These are phyloP conservation scores for Phellinidium pouzarii DNA, from an alignment of 1,284 basidiomycete species.

Conservation along the genomic window DNA sequence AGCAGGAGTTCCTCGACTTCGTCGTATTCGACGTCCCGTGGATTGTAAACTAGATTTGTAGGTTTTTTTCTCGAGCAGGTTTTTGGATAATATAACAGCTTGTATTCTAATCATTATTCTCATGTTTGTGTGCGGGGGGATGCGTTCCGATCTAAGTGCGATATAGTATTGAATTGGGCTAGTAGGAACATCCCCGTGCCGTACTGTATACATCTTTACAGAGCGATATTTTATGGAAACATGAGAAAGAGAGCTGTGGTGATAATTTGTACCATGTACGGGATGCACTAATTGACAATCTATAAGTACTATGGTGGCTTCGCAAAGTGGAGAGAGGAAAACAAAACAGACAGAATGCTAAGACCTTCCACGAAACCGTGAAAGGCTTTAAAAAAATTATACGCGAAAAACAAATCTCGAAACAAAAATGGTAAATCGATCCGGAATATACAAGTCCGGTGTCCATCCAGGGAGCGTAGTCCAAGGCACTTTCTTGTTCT, in stretches of 20 bases:
- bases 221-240: neutral
- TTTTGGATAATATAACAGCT: too few relatives aligned
- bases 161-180: constrained; percentile 5
- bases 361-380: neutral
- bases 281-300: neutral
- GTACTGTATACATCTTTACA: constrained; percentile 8
- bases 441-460: neutral
- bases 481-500: constrained; percentile 7
- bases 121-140: too few relatives aligned
- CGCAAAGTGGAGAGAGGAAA: neutral
- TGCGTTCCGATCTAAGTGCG: neutral
- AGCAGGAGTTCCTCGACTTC: constrained; percentile 92
- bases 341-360: neutral
- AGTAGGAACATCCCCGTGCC: constrained; percentile 6
- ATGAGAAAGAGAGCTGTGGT: neutral
- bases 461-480: constrained; percentile 7
- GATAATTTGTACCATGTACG: neutral
- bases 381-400: neutral
- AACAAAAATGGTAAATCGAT: neutral
- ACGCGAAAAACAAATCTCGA: neutral
- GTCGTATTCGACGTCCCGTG: constrained; percentile 84
- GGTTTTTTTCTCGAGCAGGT: neutral
- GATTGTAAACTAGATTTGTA: constrained; percentile 58
- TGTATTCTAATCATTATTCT: too few relatives aligned
- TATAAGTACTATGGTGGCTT: constrained; percentile 7